A percentile compares a stretch with the other conserved stretches of the same genome.
Conservation (phyloP, 306 rosid species). For the Inga oerstediana region DNA sequence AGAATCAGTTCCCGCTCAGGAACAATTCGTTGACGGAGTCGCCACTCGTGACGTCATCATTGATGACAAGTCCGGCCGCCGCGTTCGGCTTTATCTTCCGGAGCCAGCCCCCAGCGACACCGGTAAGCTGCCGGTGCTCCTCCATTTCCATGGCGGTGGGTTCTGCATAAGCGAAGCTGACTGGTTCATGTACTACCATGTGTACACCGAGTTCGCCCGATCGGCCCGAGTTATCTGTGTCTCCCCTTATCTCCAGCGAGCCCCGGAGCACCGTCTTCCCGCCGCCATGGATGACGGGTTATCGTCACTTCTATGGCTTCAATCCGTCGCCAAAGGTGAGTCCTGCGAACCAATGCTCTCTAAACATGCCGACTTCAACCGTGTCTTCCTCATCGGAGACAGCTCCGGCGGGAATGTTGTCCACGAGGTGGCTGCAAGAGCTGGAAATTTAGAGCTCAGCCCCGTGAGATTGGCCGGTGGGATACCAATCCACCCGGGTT, state of each 20-base stretch:
- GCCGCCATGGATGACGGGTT: conserved; percentile 53
- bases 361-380: conserved; percentile 47
- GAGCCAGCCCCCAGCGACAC: conserved; percentile 36
- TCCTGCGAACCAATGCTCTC: conserved; percentile 43
- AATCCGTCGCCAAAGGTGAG: conserved; percentile 41
- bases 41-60: conserved; percentile 42
- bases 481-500: conserved; percentile 66
- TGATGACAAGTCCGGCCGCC: conserved; percentile 30
- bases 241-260: conserved; percentile 52
- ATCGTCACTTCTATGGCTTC: conserved; percentile 58
- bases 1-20: conserved; percentile 49
- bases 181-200: conserved; percentile 66
- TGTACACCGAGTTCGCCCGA: conserved; percentile 41
- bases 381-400: conserved; percentile 75
- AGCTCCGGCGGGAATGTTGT: conserved; percentile 72
- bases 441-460: conserved; percentile 33
- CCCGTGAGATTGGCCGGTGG: conserved; percentile 57
- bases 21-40: conserved; percentile 47
- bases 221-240: conserved; percentile 46
- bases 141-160: conserved; percentile 84
- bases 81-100: conserved; percentile 49
- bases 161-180: conserved; percentile 74
- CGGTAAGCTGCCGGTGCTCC: conserved; percentile 47
- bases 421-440: conserved; percentile 55
- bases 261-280: conserved; percentile 78